Evolutionary conservation across 495 filamentous ascomycete genomes (phyloP).

Genomic region (Penicillium roqueforti): DNA sequence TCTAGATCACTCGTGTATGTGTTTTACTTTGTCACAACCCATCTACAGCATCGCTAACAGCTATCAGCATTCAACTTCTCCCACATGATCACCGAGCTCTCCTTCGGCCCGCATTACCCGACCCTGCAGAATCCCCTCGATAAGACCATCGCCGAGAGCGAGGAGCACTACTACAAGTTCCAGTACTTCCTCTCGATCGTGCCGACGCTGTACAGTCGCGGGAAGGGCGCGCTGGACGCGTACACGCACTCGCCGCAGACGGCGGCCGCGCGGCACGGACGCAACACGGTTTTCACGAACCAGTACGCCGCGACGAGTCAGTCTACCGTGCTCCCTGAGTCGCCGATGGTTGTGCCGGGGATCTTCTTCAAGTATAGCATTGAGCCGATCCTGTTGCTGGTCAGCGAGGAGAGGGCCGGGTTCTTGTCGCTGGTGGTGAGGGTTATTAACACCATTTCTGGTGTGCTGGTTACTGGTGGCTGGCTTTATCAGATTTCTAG

Average conservation of each 20-base stretch:
- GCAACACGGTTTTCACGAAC: constrained; percentile 78
- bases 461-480: constrained; percentile 59
- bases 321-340: constrained; percentile 61
- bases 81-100: constrained; percentile 93
- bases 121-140: constrained; percentile 92
- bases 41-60: constrained; percentile 1
- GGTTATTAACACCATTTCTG: constrained; percentile 62
- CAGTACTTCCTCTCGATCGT: constrained; percentile 98
- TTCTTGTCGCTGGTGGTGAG: constrained; percentile 72
- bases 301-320: constrained; percentile 97
- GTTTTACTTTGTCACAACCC: neutral
- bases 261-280: constrained; percentile 22
- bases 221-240: constrained; percentile 45
- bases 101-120: constrained; percentile 93
- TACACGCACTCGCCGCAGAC: constrained; percentile 28
- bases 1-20: constrained; percentile 76
- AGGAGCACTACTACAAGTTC: constrained; percentile 83
- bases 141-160: constrained; percentile 74
- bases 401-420: constrained; percentile 75
- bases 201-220: constrained; percentile 82
- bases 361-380: constrained; percentile 99
- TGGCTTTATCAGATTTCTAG: constrained; percentile 58
- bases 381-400: constrained; percentile 84
- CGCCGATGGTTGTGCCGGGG: constrained; percentile 63
- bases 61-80: constrained; percentile 90